These are phyloP conservation scores for Syzygium grande DNA, from an alignment of 345 rosid genomes.

Conservation along the genomic window DNA sequence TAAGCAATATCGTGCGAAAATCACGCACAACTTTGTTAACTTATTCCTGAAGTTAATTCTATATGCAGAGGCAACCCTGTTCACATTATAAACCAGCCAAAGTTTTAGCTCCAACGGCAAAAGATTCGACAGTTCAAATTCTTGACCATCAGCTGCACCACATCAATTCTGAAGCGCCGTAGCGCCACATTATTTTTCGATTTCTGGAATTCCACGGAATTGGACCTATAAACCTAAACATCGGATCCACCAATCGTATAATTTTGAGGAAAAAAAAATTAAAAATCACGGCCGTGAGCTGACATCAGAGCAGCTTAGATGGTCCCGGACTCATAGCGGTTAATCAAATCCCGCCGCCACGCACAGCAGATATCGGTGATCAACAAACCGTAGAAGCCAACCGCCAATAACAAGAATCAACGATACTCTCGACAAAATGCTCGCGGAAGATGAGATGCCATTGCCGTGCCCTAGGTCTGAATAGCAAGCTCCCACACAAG, in stretches of 20 bases:
- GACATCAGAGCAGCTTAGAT: background rate
- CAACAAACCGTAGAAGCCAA: background rate
- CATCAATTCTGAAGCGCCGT: background rate
- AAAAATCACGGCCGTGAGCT: background rate
- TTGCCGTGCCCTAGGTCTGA: background rate
- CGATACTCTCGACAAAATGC: background rate
- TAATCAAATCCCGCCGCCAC: background rate
- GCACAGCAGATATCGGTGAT: background rate
- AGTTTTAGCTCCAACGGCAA: background rate
- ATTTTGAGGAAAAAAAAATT: background rate
- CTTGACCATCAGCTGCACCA: background rate
- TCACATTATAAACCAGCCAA: background rate
- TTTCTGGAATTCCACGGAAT: background rate
- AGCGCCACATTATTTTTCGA: background rate
- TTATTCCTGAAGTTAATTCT: background rate
- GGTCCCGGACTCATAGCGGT: background rate
- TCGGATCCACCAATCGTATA: background rate
- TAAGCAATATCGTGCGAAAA: background rate
- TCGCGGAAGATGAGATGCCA: background rate
- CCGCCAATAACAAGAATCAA: background rate
- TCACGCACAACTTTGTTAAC: background rate
- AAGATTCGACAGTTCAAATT: background rate
- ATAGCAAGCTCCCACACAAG: background rate
- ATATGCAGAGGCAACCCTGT: background rate
- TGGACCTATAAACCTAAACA: background rate